phyloP scores from a whole-genome alignment of 2,329 filamentous ascomycete genomes.

The Colletotrichum camelliae region DNA sequence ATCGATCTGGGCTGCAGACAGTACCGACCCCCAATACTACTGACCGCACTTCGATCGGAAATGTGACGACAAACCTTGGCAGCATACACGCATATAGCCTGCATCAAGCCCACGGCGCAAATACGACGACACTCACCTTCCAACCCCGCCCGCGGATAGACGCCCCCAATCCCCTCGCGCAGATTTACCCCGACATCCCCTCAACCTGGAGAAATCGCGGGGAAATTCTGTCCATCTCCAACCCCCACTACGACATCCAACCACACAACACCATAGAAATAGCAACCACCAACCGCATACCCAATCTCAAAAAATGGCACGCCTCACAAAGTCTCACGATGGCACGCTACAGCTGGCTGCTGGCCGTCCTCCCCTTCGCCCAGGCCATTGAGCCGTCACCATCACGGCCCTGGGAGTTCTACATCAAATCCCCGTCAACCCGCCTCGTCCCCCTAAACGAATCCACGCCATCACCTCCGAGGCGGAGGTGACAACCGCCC shows the following conservation, averaged over 20 bases:
- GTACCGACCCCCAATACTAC: not conserved
- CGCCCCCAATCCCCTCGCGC: conserved; percentile 1
- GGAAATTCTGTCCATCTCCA: conserved; percentile 3
- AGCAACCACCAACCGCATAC: not conserved
- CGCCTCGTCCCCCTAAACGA: conserved; percentile 7
- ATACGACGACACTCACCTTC: not conserved
- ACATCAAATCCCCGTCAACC: conserved; percentile 11
- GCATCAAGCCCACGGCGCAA: not conserved
- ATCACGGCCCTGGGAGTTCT: conserved; percentile 2
- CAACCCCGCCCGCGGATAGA: conserved; percentile 4
- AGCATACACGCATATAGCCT: not conserved
- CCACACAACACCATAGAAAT: not conserved
- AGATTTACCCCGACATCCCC: conserved; percentile 20
- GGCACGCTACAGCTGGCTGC: not conserved
- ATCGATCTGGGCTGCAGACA: not conserved
- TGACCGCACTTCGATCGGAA: not conserved
- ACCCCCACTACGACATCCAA: not conserved
- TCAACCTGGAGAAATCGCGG: not conserved
- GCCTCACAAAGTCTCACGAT: not conserved
- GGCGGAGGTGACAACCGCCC: not conserved
- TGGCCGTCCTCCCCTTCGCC: not conserved
- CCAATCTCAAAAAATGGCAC: not conserved
- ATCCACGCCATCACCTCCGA: conserved; percentile 10
- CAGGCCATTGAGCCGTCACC: not conserved
- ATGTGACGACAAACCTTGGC: not conserved